phyloP scores from a whole-genome alignment of 208 protist species.

The Leishmania martiniquensis region DNA sequence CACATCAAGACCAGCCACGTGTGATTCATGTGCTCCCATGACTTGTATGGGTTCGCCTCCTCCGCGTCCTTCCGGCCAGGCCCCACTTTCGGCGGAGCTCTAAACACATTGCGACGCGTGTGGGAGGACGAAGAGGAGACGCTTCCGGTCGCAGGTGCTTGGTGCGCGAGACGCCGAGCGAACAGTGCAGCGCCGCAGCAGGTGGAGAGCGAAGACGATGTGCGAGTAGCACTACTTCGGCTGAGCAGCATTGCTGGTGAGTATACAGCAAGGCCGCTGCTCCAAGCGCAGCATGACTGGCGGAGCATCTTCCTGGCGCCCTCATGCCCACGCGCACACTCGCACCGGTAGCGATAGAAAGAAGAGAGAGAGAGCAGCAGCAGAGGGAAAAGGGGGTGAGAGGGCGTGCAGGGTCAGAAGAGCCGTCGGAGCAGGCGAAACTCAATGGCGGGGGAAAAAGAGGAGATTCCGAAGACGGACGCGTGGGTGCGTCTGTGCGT shows the following conservation, averaged over 20 bases:
- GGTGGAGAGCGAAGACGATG: not conserved
- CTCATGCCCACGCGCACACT: not conserved
- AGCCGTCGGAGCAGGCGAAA: not conserved
- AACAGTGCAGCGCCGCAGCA: not conserved
- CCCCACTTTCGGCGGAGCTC: conserved; percentile 51
- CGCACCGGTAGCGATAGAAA: not conserved
- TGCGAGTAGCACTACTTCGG: not conserved
- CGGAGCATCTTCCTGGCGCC: conserved; percentile 10
- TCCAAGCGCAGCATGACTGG: conserved; percentile 8
- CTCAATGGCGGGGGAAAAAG: not conserved
- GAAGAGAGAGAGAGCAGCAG: not conserved
- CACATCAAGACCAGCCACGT: conserved; percentile 86
- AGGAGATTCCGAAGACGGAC: not conserved
- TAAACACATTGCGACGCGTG: conserved; percentile 37
- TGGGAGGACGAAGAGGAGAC: not conserved
- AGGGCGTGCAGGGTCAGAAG: not conserved
- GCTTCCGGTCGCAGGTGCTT: not conserved
- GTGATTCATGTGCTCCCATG: conserved; percentile 87
- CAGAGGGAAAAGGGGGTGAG: no score
- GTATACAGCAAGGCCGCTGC: not conserved
- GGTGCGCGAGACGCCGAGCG: conserved; percentile 4
- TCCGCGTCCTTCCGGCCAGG: conserved; percentile 39
- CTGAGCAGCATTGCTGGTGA: not conserved
- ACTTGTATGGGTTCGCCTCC: conserved; percentile 87
- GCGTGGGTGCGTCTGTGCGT: no score